Percentiles rank a stretch among this genome's conserved stretches.
Evolutionary conservation across 202 grass and related monocot genomes (phyloP).

Genomic region (Musa balbisiana): DNA sequence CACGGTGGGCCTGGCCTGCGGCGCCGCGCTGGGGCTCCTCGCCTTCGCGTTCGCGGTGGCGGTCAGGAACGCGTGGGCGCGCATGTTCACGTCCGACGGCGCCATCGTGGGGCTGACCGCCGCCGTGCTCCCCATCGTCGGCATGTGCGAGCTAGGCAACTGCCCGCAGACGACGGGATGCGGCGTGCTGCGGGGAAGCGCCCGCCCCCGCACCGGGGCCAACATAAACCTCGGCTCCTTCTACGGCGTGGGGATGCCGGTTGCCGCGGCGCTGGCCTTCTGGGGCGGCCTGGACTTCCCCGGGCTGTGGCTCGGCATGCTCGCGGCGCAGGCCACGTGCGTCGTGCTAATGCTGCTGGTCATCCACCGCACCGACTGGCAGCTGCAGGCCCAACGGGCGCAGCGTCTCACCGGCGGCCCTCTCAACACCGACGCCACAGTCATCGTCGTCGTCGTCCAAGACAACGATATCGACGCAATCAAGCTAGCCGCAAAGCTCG

Average conservation of each 20-base stretch:
- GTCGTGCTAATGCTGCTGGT: background rate
- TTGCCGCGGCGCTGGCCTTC: conserved; percentile 9
- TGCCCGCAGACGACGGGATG: conserved; percentile 11
- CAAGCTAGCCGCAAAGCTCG: background rate
- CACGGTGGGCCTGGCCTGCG: conserved; percentile 3
- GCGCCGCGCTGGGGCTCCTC: background rate
- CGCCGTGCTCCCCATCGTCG: background rate
- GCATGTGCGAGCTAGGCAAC: conserved; percentile 9
- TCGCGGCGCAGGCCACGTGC: conserved; percentile 10
- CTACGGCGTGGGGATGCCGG: conserved; percentile 19
- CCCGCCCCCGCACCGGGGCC: conserved; percentile 3
- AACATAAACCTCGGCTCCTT: conserved; percentile 13
- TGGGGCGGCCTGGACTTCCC: background rate
- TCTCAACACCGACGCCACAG: background rate
- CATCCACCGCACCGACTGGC: conserved; percentile 6
- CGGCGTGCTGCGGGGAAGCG: conserved; percentile 15
- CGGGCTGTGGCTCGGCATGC: conserved; percentile 12
- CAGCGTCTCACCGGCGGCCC: conserved; percentile 4
- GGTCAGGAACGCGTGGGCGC: background rate
- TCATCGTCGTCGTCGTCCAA: background rate
- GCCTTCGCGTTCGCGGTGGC: conserved; percentile 2
- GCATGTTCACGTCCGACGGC: conserved; percentile 2
- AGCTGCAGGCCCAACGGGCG: conserved; percentile 7
- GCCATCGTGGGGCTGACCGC: conserved; percentile 6
- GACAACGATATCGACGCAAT: background rate